phyloP scores from a whole-genome alignment of 805 yeast species.

The Nakazawaea siamensis region DNA sequence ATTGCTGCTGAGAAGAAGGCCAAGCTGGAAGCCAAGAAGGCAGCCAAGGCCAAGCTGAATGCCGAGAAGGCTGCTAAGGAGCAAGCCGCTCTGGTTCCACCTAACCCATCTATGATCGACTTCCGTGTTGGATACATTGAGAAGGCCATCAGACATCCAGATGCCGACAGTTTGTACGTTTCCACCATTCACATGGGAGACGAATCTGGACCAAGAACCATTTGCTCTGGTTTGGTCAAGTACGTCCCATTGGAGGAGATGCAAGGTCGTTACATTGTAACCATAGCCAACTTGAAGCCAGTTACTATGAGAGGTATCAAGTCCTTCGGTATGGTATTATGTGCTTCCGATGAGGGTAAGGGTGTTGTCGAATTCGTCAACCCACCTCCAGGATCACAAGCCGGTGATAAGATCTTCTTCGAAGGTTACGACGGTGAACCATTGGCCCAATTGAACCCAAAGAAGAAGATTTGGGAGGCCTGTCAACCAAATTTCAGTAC shows the following conservation, averaged over 20 bases:
- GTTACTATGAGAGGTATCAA: slow-evolving; percentile 97
- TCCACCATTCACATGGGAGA: slow-evolving; percentile 97
- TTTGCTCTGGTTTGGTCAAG: slow-evolving; percentile 93
- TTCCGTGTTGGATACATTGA: slow-evolving; percentile 94
- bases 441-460: slow-evolving; percentile 88
- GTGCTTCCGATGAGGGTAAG: slow-evolving; percentile 69
- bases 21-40: slow-evolving; percentile 36
- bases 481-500: slow-evolving; percentile 89
- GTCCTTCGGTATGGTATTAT: slow-evolving; percentile 93
- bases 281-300: slow-evolving; percentile 94
- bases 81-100: slow-evolving; percentile 51
- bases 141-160: slow-evolving; percentile 95
- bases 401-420: slow-evolving; percentile 96
- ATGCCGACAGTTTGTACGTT: slow-evolving; percentile 93
- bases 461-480: slow-evolving; percentile 97
- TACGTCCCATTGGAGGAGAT: slow-evolving; percentile 84
- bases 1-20: slow-evolving; percentile 46
- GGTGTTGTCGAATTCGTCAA: slow-evolving; percentile 80
- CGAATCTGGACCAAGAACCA: slow-evolving; percentile 94
- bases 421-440: slow-evolving; percentile 88
- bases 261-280: slow-evolving; percentile 89
- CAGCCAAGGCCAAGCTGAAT: slow-evolving; percentile 49
- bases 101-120: slow-evolving; percentile 80
- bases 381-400: slow-evolving; percentile 87
- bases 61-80: slow-evolving; percentile 43